These are phyloP conservation scores for Aspergillus asperescens DNA, from an alignment of 495 filamentous ascomycete genomes.

Conservation along the genomic window DNA sequence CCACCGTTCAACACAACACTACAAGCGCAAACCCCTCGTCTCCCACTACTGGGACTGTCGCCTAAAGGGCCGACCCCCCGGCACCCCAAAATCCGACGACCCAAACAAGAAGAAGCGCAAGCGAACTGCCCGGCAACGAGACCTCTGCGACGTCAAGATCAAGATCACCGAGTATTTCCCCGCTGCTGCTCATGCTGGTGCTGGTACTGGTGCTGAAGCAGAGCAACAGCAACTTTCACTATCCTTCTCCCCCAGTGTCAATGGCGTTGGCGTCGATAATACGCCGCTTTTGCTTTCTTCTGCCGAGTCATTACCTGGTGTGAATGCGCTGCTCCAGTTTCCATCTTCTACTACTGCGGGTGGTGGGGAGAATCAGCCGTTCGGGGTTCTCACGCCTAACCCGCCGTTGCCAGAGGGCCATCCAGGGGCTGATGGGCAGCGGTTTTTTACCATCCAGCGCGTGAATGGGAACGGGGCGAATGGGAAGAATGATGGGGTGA, in stretches of 20 bases:
- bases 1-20: conserved; percentile 79
- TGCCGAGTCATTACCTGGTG: conserved; percentile 25
- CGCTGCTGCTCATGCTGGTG: conserved; percentile 12
- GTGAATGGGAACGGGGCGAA: conserved; percentile 74
- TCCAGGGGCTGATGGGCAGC: conserved; percentile 44
- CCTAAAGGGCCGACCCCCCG: conserved; percentile 76
- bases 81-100: conserved; percentile 78
- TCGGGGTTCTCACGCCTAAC: conserved; percentile 39
- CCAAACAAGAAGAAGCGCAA: conserved; percentile 88
- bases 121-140: conserved; percentile 65
- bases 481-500: conserved; percentile 63
- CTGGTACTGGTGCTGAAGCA: conserved; percentile 8
- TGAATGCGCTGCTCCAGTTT: conserved; percentile 22
- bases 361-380: conserved; percentile 26
- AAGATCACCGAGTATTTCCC: conserved; percentile 83
- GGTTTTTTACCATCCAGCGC: conserved; percentile 68
- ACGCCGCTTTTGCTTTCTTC: conserved; percentile 22
- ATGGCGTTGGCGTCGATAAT: conserved; percentile 1
- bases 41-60: conserved; percentile 91
- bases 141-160: conserved; percentile 88
- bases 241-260: conserved; percentile 1
- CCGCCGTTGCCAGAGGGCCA: conserved; percentile 34
- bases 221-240: neutral
- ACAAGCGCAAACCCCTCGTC: conserved; percentile 78
- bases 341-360: conserved; percentile 6